phyloP scores from a whole-genome alignment of 73 alveolate genomes.

The Stentor coeruleus region DNA sequence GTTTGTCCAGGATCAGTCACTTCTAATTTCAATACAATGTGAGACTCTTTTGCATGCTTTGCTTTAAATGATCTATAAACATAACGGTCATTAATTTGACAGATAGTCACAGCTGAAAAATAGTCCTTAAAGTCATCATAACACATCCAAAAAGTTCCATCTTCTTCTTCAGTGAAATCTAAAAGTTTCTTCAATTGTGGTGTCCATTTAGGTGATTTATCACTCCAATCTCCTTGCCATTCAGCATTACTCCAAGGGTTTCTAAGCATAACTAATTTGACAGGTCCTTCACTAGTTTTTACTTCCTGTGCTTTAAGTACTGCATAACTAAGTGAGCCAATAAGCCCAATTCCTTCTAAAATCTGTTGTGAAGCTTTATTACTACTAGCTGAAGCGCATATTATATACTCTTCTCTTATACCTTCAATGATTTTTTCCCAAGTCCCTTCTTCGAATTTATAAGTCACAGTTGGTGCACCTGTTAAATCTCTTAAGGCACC shows the following conservation, averaged over 20 bases:
- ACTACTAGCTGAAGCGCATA: conserved; percentile 68
- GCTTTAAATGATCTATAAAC: conserved; percentile 52
- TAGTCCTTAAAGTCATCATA: conserved; percentile 72
- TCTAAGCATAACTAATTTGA: conserved; percentile 80
- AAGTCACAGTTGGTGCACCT: conserved; percentile 85
- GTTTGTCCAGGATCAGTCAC: conserved; percentile 34
- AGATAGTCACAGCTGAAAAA: conserved; percentile 62
- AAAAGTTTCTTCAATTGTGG: conserved; percentile 71
- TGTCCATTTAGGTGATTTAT: conserved; percentile 82
- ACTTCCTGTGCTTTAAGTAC: conserved; percentile 67
- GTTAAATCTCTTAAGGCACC: conserved; percentile 85
- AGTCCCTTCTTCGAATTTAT: conserved; percentile 64
- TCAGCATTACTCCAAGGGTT: conserved; percentile 94
- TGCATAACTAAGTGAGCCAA: conserved; percentile 87
- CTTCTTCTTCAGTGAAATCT: conserved; percentile 61
- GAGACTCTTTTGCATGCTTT: conserved; percentile 46
- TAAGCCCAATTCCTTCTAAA: conserved; percentile 70
- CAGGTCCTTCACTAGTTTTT: conserved; percentile 48
- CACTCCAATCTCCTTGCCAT: conserved; percentile 98
- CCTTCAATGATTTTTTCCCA: conserved; percentile 71
- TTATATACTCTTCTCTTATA: conserved; percentile 59
- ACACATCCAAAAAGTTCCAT: conserved; percentile 90
- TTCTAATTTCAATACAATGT: conserved; percentile 44
- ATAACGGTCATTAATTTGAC: conserved; percentile 50
- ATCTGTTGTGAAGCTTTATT: conserved; percentile 36